A percentile compares a stretch with the other conserved stretches of the same genome.
Evolutionary conservation across 495 filamentous ascomycete species (phyloP).

Genomic region (Podospora pseudopauciseta): DNA sequence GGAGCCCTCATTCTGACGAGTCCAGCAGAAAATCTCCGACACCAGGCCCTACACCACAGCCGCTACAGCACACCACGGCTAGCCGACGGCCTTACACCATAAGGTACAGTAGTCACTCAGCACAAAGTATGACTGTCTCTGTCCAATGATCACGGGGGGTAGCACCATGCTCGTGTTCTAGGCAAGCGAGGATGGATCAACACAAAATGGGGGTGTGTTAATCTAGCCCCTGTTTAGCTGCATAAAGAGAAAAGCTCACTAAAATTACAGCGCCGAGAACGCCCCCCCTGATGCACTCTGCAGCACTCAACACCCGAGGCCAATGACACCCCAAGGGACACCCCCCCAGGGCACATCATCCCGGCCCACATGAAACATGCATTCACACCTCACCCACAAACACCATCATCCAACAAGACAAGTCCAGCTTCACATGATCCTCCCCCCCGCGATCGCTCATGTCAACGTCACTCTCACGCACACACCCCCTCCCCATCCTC

Average conservation of each 20-base stretch:
- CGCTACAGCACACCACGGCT: not conserved
- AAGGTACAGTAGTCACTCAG: not conserved
- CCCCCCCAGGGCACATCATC: not conserved
- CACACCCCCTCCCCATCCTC: conserved; percentile 21
- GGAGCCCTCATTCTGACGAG: not conserved
- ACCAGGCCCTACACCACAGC: not conserved
- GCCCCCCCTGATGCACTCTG: not conserved
- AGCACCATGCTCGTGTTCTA: not conserved
- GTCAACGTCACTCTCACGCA: not conserved
- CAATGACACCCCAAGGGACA: conserved; percentile 9
- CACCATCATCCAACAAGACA: not conserved
- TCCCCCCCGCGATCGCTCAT: not conserved
- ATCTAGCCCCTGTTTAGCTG: conserved; percentile 10
- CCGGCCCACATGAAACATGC: conserved; percentile 11
- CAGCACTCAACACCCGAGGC: not conserved
- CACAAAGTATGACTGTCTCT: not conserved
- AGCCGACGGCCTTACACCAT: not conserved
- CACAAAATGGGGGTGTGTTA: conserved; percentile 7
- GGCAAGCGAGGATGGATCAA: not conserved
- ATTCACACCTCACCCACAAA: conserved; percentile 8
- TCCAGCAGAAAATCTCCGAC: conserved; percentile 1
- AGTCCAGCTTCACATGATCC: not conserved
- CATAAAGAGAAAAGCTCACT: conserved; percentile 12
- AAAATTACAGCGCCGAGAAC: conserved; percentile 7
- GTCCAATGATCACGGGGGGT: conserved; percentile 11